Base-by-base conservation (phyloP, 768 basidiomycete species). In the Zangia roseola region DNA sequence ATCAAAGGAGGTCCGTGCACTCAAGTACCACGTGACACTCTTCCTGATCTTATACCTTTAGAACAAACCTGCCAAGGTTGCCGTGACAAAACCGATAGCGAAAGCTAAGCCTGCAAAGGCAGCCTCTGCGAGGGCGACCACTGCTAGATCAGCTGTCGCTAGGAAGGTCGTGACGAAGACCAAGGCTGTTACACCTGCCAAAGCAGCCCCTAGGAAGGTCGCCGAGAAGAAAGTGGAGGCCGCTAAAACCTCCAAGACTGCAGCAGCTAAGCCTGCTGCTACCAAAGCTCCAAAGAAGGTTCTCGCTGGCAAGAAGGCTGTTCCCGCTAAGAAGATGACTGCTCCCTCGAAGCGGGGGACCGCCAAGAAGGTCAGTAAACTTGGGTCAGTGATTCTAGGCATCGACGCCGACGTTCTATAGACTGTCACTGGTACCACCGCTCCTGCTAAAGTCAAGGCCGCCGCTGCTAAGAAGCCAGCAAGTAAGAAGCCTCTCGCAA, bases 341-440 rank as follows among this genome's bases (percentile, higher is more conserved):
- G 44, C 69, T 5, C 53, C 73, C 28, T 68, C 77, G 39, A 81
- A 77, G 63, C 73, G 80, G 28, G 80, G 75, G 26, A 39, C 74
- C 1, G 81, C 78, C 9, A 88, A 88, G 76, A 88, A 86, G 80
- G 83, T 83, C 37, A 31, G 56, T 52, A 1, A 16, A 6, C 31
- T 26, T 43, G 36, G 14, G 5, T 35, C 41, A 7, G 33, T 14
- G n/a, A 9, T 43, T 43, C 21, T 40, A 44, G 26, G 31, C 16
- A 38, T 38, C 25, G 28, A 40, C 34, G 44, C 16, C n/a, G 36
- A 56, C 19, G 36, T 25, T 56, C 8, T 30, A 19, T 56, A 85
- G 83, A 71, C 74, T 54, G 70, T 76, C 21, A 83, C 78, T 33
- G 81, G 83, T 9, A 69, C 72, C 0, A 71, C 69, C 10, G 58